Conservation (phyloP, 192 early-diverging fungal species). For the Gryganskiella cystojenkinii region DNA sequence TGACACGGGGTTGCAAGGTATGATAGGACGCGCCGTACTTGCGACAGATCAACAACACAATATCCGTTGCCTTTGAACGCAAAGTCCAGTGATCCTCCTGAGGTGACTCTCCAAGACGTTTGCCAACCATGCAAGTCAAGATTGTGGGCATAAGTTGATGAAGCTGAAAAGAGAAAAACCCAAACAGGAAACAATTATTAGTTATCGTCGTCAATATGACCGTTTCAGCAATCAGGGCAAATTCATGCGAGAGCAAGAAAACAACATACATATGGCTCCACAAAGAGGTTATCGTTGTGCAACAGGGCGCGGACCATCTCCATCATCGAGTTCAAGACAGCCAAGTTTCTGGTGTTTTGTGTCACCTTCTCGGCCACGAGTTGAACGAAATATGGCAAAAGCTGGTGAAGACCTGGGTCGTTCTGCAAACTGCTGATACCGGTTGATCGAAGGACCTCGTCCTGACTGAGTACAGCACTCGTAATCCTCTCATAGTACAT, state of each 20-base stretch:
- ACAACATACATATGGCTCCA: constrained; percentile 90
- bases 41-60: constrained; percentile 79
- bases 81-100: constrained; percentile 87
- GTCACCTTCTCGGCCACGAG: constrained; percentile 90
- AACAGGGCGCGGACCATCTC: constrained; percentile 83
- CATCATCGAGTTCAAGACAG: constrained; percentile 78
- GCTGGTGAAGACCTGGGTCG: constrained; percentile 95
- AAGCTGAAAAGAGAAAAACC: constrained; percentile 63
- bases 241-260: not conserved
- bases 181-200: not conserved
- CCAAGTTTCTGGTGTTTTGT: constrained; percentile 80
- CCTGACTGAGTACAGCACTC: constrained; percentile 75
- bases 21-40: constrained; percentile 86
- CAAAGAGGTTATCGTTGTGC: constrained; percentile 87
- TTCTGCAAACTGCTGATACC: constrained; percentile 85
- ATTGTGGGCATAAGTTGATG: constrained; percentile 96
- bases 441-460: constrained; percentile 73
- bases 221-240: not conserved
- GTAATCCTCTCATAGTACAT: constrained; percentile 95
- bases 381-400: constrained; percentile 95
- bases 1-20: constrained; percentile 88
- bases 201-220: too few relatives aligned
- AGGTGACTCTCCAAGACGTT: constrained; percentile 75
- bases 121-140: constrained; percentile 92
- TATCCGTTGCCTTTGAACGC: constrained; percentile 78